Base-by-base conservation (phyloP, 768 basidiomycete species). In the Cystobasidium tubakii region DNA sequence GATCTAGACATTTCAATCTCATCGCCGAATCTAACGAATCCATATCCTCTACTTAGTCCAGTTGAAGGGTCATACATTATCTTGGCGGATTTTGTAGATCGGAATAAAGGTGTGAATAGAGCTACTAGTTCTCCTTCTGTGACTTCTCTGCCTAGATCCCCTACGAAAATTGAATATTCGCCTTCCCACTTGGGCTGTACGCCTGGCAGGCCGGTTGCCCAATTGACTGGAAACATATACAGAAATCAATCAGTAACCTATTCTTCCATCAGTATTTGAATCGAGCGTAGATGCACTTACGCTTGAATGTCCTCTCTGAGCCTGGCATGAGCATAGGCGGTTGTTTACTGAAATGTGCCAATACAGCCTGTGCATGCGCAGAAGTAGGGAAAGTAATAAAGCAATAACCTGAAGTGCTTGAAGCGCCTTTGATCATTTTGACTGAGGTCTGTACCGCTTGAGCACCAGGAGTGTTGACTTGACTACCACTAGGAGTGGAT, bases 151-250 rank as follows among this genome's bases (percentile, higher is more conserved):
- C 91, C 91, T 54, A 96, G 85, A 81, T 96, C 92, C 54, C 92
- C 92, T 1, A 95, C 92, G 78, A 96, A 96, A 69, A 96, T 91
- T 81, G 90, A 91, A 80, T 89, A 94, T 82, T 95, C 93, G 81
- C 77, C 76, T 50, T 78, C 76, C 78, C 78, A 79, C 33, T 74
- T 67, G 12, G 79, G 79, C 65, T 76, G 77, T 6, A 76, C 44
- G 13, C 79, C 79, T 0, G 79, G 79, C 2, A 78, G 62, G 0
- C 79, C 79, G 0, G 79, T 79, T 0, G 78, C 79, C 79, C 79
- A 79, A 67, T 79, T 80, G 67, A 80, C 71, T 73, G 65, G 7
- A 53, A 76, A 50, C 46, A 27, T 53, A 63, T 19, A 67, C 74
- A 34, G 64, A 57, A 66, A 75, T 27, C 33, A 73, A n/a, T n/a